Base-by-base conservation (phyloP, 495 filamentous ascomycete genomes). In the Hypoxylon rickii region DNA sequence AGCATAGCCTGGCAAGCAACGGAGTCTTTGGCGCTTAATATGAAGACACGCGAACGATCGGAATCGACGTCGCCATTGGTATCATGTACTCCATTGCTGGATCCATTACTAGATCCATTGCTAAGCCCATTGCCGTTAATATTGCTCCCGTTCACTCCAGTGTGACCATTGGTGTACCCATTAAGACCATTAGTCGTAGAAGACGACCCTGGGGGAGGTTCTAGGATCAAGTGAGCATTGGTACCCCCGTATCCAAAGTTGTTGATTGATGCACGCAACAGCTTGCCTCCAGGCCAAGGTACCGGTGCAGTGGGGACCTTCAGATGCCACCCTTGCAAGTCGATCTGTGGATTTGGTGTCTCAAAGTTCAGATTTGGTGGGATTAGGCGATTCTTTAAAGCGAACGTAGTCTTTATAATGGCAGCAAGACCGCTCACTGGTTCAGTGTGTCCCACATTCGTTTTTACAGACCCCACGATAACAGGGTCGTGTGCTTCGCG, bases 361-460 rank as follows among this genome's bases (percentile, higher is more conserved):
- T 78, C 64, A 31, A 76, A 74, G 44, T 72, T 70, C 29, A 73
- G 59, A 39, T 58, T 73, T 3, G 75, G 70, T 2, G 73, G 77
- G 21, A 83, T 78, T 24, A 70, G 43, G 1, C 68, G 73, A 74
- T 83, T 57, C 47, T 84, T 76, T 3, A 85, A 60, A 51, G 76
- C 73, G 32, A 82, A 56, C 10, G 74, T 61, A 0, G 73, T 71
- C 55, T 85, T 85, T 47, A 83, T 75, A 17, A 83, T 24, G 3
- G 63, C 71, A 1, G 75, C 76, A 0, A 83, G 40, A 1, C 80
- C 72, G 17, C 71, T 74, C 2, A 70, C 68, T 1, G 69, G 67
- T 31, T 79, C 75, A 0, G 67, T 64, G 16, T 78, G 75, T 2
- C 75, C 75, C 7, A 78, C 66, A 37, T 78, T 79, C 0, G 70